These are phyloP conservation scores for Penicillium alfredii DNA, from an alignment of 495 filamentous ascomycete genomes.

Conservation along the genomic window DNA sequence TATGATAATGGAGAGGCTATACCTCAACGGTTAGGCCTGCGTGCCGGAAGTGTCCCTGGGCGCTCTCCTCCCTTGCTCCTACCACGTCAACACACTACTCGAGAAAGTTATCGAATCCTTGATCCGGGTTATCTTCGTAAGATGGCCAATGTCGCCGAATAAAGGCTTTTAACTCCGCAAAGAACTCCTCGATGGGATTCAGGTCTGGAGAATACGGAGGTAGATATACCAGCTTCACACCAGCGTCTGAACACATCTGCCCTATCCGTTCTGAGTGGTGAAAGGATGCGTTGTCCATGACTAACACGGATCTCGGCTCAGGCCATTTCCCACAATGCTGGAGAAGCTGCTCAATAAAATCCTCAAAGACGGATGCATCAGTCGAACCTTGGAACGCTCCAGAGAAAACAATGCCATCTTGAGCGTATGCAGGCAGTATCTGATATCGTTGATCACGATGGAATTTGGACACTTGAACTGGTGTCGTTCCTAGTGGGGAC, in stretches of 20 bases:
- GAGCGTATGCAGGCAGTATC: conserved; percentile 36
- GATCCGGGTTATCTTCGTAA: conserved; percentile 29
- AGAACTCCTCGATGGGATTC: conserved; percentile 29
- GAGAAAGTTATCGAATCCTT: conserved; percentile 30
- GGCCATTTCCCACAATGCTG: conserved; percentile 32
- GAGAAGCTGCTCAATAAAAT: conserved; percentile 38
- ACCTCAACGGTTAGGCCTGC: conserved; percentile 13
- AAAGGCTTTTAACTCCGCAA: conserved; percentile 23
- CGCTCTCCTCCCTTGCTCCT: conserved; percentile 15
- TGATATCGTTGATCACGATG: conserved; percentile 27
- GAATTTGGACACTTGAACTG: conserved; percentile 28
- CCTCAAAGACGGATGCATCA: conserved; percentile 33
- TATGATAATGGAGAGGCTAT: no score
- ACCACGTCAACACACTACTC: conserved; percentile 24
- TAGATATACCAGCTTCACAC: conserved; percentile 29
- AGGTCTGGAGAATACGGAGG: conserved; percentile 24
- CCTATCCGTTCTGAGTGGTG: conserved; percentile 26
- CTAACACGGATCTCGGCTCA: conserved; percentile 34
- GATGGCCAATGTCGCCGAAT: conserved; percentile 10
- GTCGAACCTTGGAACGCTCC: conserved; percentile 34
- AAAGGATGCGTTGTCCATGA: conserved; percentile 42
- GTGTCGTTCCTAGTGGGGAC: conserved; percentile 27
- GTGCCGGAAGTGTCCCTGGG: conserved; percentile 26
- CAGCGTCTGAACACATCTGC: conserved; percentile 26
- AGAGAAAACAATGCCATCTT: conserved; percentile 32